Evolutionary conservation across 371 early-diverging fungal genomes (phyloP).

Genomic region (Zychaea mexicana): DNA sequence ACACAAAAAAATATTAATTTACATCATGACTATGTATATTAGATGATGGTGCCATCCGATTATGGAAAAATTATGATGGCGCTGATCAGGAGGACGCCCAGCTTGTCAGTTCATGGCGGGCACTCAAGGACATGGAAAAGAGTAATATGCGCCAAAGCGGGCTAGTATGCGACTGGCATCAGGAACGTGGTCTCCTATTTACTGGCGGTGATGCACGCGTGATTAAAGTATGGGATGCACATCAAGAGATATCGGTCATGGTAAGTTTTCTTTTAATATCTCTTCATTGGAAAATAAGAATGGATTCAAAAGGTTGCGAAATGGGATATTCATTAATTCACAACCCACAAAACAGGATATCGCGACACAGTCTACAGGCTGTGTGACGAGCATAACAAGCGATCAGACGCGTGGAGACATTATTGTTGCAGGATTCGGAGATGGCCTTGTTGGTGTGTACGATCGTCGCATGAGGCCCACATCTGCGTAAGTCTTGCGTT

Average conservation of each 20-base stretch:
- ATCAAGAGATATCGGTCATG: constrained; percentile 72
- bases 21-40: not conserved
- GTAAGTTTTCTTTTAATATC: constrained; percentile 36
- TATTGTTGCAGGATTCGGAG: constrained; percentile 79
- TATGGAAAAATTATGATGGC: constrained; percentile 77
- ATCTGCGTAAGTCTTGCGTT: constrained; percentile 42
- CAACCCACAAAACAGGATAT: constrained; percentile 54
- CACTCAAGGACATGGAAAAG: constrained; percentile 69
- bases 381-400: constrained; percentile 74
- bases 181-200: constrained; percentile 66
- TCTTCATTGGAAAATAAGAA: not conserved
- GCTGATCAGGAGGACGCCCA: constrained; percentile 58
- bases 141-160: constrained; percentile 60
- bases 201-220: constrained; percentile 75
- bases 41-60: constrained; percentile 81
- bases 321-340: not conserved
- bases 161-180: constrained; percentile 82
- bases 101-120: constrained; percentile 78
- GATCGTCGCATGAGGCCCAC: constrained; percentile 67
- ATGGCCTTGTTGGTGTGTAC: constrained; percentile 81
- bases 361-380: constrained; percentile 63
- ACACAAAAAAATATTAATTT: not conserved
- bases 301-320: not conserved
- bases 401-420: constrained; percentile 70
- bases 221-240: constrained; percentile 87